Conservation (phyloP, 257 asterid genomes). For the Hygrophila difformis region DNA sequence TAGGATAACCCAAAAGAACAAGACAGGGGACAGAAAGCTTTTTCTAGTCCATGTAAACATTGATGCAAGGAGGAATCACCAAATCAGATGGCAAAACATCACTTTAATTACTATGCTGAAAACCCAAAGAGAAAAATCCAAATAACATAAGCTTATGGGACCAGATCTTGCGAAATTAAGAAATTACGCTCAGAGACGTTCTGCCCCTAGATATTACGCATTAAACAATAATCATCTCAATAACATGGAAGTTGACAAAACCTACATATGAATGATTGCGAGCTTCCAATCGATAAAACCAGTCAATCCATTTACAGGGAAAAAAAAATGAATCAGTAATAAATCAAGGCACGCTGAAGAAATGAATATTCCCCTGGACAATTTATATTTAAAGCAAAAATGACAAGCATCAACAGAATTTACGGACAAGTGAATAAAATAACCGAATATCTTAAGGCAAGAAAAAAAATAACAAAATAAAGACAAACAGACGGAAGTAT, state of each 20-base stretch:
- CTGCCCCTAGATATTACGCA: not conserved
- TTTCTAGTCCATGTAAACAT: constrained; percentile 18
- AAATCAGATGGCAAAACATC: constrained; percentile 3
- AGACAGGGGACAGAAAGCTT: too few relatives aligned
- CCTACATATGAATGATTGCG: constrained; percentile 1
- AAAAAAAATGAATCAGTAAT: constrained; percentile 2
- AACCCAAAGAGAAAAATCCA: not conserved
- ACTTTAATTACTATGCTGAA: not conserved
- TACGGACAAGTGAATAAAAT: not conserved
- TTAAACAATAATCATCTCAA: not conserved
- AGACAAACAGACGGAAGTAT: constrained; percentile 19
- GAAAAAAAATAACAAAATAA: constrained; percentile 4
- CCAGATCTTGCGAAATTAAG: too few relatives aligned
- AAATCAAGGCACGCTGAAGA: not conserved
- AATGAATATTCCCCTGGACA: not conserved
- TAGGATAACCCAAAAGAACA: too few relatives aligned
- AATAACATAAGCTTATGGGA: too few relatives aligned
- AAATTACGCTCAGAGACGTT: too few relatives aligned
- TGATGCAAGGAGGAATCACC: not conserved
- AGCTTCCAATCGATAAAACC: constrained; percentile 4
- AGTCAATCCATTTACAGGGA: constrained; percentile 6
- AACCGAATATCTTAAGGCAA: constrained; percentile 1
- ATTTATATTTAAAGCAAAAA: constrained; percentile 10
- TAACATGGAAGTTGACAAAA: constrained; percentile 7
- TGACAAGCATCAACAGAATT: not conserved